Base-by-base conservation (phyloP, 176 grass and related monocot species). In the Phoenix dactylifera region DNA sequence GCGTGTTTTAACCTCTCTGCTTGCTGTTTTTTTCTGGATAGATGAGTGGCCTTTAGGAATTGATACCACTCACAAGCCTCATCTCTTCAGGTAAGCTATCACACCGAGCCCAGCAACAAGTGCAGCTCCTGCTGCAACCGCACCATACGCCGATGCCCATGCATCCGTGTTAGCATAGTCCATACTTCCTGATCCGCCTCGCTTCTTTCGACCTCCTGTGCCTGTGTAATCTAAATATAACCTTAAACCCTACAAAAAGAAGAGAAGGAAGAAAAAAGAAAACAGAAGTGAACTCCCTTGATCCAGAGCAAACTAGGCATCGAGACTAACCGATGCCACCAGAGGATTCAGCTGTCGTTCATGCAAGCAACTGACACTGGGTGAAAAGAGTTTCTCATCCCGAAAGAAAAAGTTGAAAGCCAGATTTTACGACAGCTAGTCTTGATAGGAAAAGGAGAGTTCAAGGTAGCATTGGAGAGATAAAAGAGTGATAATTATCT, bases 181-280 rank as follows among this genome's bases (percentile, higher is more conserved):
- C 48, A 79, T 48, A 29, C 39, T 56, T 50, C 55, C 26, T 1
- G 66, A 59, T 23, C 16, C 54, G 5, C 29, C 58, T 6, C 57
- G 30, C 50, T 72, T 82, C 64, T 28, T 72, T 0, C 74, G 64
- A 1, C 62, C 76, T 5, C 23, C 55, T 23, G n/a, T 62, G 53
- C 79, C 65, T 0, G 85, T 83, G 50, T 89, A 78, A 66, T 95
- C 85, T 25, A 95, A 64, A 74, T 80, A 80, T 51, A 95, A 60
- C 62, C 49, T 77, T 53, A 95, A 73, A 3, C 85, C 76, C 85
- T 89, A 56, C 59, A 7, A 57, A 22, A 29, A 26, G 7, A 7
- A 59, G 28, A 62, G 5, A 25, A 59, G 3, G 59, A 18, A 20
- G 55, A 6, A 9, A 23, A 32, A 30, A 72, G 24, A 22, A 26